Base-by-base conservation (phyloP, 2,329 filamentous ascomycete genomes). In the Paraphoma sp. region DNA sequence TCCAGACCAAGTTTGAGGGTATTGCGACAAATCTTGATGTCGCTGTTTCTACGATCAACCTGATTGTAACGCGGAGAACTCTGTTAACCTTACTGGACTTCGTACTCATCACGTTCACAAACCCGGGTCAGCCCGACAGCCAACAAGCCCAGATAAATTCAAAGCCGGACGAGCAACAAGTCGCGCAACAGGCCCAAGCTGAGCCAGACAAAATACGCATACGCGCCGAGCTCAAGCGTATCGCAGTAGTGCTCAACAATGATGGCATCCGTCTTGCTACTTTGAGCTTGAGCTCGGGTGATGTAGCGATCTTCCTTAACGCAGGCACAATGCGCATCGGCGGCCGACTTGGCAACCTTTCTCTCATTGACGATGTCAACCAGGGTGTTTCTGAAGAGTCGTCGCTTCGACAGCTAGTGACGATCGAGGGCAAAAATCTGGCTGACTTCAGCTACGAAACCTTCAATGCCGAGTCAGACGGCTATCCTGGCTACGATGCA, bases 361-460 rank as follows among this genome's bases (percentile, higher is more conserved):
- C 89, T 1, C 82, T 99, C 31, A 85, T 97, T 1, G 95, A 99
- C 72, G 95, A 99, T 75, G 88, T 99, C 56, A 97, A 98, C 67
- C 86, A 93, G 60, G 95, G 94, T 23, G 93, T 96, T 0, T 86
- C 92, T 0, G 88, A 89, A 64, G 84, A 89, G 29, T 97, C 94
- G 0, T 86, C 89, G 43, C 83, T 98, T 23, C 89, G 95, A 40
- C 89, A 94, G 63, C 84, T 99, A 18, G 88, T 99, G 41, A 94
- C 93, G 0, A 99, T 99, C 30, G 91, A 99, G 76, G 96, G 96
- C 10, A 89, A 98, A 53, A 93, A 98, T 57, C 85, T 99, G 16
- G 94, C 94, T 1, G 95, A 99, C 74, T 98, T 99, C 81, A 90
- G 92, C 52, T 99, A 99, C 69, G 92, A 99, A 77, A 99, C 95